Evolutionary conservation across 2,329 filamentous ascomycete species (phyloP).

Genomic region (Clarireedia paspali): DNA sequence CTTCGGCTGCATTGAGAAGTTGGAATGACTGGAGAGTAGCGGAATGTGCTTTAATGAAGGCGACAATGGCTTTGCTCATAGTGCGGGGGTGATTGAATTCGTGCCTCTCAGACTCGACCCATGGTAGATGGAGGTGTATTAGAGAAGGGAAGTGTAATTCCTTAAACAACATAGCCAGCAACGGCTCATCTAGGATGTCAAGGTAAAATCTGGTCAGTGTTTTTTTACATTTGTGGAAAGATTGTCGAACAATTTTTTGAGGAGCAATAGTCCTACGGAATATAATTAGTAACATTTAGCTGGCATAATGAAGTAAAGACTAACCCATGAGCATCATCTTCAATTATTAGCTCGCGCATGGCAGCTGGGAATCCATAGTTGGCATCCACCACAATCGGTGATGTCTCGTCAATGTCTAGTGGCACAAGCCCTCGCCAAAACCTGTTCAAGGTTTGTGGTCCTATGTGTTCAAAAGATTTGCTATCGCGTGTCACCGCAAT

Average conservation of each 20-base stretch:
- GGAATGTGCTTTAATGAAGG: conserved; percentile 5
- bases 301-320: not conserved
- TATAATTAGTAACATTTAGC: not conserved
- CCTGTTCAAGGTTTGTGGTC: conserved; percentile 2
- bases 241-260: conserved; percentile 5
- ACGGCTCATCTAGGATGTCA: conserved; percentile 6
- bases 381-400: not conserved
- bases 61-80: conserved; percentile 14
- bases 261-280: conserved; percentile 3
- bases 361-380: conserved; percentile 6
- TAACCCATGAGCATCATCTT: conserved; percentile 9
- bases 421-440: conserved; percentile 6
- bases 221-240: conserved; percentile 4
- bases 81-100: conserved; percentile 11
- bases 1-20: conserved; percentile 9
- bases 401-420: conserved; percentile 3
- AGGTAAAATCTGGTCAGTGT: conserved; percentile 6
- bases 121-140: conserved; percentile 6
- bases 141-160: conserved; percentile 2
- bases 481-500: conserved; percentile 8
- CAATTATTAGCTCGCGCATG: conserved; percentile 6
- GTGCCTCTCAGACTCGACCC: conserved; percentile 8
- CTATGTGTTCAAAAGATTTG: not conserved
- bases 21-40: conserved; percentile 11
- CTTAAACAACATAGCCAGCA: not conserved